phyloP scores from a whole-genome alignment of 73 alveolate genomes.

The Blepharisma japonicum region DNA sequence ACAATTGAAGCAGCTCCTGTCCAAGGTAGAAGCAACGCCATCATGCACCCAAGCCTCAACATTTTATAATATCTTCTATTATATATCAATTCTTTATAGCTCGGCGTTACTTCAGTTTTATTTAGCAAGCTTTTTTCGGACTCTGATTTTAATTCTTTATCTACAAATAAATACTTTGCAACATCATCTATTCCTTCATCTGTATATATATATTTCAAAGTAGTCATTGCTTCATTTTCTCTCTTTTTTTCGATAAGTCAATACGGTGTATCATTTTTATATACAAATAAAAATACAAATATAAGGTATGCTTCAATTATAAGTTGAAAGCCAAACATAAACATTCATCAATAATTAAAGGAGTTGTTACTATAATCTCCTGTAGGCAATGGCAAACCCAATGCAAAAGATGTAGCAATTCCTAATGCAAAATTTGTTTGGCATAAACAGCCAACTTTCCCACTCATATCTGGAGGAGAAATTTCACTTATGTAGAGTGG shows the following conservation, averaged over 20 bases:
- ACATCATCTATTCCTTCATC: background rate
- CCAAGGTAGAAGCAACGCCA: background rate
- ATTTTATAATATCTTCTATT: background rate
- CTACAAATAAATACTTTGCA: background rate
- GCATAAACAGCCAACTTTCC: background rate
- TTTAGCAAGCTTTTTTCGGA: background rate
- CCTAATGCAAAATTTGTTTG: background rate
- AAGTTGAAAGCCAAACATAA: background rate
- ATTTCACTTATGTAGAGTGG: conserved; percentile 18
- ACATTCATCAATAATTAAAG: background rate
- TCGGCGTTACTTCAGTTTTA: background rate
- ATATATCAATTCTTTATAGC: background rate
- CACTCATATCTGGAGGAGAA: background rate
- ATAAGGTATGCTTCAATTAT: background rate
- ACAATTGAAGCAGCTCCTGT: background rate
- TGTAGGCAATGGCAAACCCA: background rate
- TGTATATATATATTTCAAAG: conserved; percentile 10
- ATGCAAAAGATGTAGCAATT: background rate
- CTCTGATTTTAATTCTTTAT: background rate
- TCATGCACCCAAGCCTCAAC: background rate
- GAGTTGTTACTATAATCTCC: background rate
- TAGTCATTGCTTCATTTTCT: background rate
- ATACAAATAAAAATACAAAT: background rate
- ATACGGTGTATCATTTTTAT: background rate
- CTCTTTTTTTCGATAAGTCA: background rate